These are phyloP conservation scores for Pseudocercospora crystallina DNA, from an alignment of 2,329 filamentous ascomycete species.

Conservation along the genomic window DNA sequence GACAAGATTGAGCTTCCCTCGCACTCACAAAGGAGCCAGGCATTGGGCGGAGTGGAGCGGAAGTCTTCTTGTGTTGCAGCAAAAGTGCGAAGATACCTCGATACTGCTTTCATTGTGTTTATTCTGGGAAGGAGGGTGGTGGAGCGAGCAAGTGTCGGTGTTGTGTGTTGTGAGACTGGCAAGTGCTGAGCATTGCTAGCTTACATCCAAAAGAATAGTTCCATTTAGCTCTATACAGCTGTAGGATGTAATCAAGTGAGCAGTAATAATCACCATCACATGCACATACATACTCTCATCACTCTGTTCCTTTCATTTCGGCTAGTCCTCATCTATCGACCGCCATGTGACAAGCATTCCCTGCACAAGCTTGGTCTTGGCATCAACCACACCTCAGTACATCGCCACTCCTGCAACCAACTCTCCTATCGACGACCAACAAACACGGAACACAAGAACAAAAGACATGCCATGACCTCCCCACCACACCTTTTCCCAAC, in stretches of 20 bases:
- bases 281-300: neutral
- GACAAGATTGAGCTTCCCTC: slow-evolving; percentile 7
- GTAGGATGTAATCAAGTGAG: slow-evolving; percentile 18
- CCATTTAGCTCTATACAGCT: neutral
- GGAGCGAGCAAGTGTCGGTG: slow-evolving; percentile 17
- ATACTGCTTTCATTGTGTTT: slow-evolving; percentile 28
- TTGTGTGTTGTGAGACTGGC: slow-evolving; percentile 22
- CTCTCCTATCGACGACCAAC: neutral
- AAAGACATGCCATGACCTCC: slow-evolving; percentile 14
- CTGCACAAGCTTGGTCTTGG: neutral
- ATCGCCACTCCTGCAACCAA: no score
- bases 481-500: slow-evolving; percentile 26
- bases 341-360: no score
- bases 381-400: slow-evolving; percentile 1
- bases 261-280: slow-evolving; percentile 1
- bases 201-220: slow-evolving; percentile 15
- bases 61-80: slow-evolving; percentile 11
- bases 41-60: slow-evolving; percentile 16
- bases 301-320: neutral
- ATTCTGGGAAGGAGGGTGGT: slow-evolving; percentile 11
- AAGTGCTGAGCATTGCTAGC: slow-evolving; percentile 22
- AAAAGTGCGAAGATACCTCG: slow-evolving; percentile 27
- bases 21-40: slow-evolving; percentile 7
- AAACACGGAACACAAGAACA: neutral
- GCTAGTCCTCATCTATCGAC: neutral